These are phyloP conservation scores for Elongisporangium undulatum DNA, from an alignment of 352 stramenopile genomes.

Conservation along the genomic window DNA sequence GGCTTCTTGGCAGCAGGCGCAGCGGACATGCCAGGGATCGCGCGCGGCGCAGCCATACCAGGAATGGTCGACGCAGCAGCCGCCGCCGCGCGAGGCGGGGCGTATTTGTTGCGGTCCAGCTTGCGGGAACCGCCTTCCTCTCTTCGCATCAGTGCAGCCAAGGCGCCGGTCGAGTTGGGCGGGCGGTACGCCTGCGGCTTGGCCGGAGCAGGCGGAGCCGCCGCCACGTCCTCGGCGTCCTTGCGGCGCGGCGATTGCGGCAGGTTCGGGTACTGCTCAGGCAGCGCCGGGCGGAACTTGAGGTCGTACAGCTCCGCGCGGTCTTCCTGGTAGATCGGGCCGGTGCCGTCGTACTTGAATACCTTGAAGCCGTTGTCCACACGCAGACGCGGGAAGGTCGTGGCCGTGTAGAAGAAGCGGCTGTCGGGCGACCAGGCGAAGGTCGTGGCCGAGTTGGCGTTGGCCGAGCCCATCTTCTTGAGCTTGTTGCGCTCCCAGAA, in stretches of 20 bases:
- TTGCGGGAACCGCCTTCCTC: conserved; percentile 78
- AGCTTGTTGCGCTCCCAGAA: conserved; percentile 96
- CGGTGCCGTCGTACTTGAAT: conserved; percentile 95
- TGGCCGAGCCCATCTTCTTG: conserved; percentile 90
- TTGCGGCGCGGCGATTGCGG: conserved; percentile 82
- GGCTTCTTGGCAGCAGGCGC: conserved; percentile 52
- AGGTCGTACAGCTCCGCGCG: conserved; percentile 85
- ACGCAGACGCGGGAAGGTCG: conserved; percentile 97
- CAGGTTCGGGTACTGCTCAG: conserved; percentile 85
- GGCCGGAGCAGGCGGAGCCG: conserved; percentile 35
- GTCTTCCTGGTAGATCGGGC: conserved; percentile 83
- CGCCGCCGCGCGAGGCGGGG: conserved; percentile 27
- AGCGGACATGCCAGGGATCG: conserved; percentile 67
- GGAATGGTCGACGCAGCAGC: conserved; percentile 23
- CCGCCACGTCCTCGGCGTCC: conserved; percentile 33
- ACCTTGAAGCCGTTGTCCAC: conserved; percentile 98
- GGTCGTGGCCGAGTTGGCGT: conserved; percentile 73
- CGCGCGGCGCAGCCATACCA: conserved; percentile 36
- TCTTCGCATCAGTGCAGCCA: conserved; percentile 94
- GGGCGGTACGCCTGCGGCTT: conserved; percentile 84
- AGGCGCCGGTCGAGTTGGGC: conserved; percentile 81
- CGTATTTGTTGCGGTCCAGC: conserved; percentile 85
- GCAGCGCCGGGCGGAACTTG: conserved; percentile 73
- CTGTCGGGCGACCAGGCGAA: conserved; percentile 94
- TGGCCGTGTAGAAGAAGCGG: conserved; percentile 94